These are phyloP conservation scores for Pseudopyrenochaeta lycopersici DNA, from an alignment of 2,329 filamentous ascomycete genomes.

Conservation along the genomic window DNA sequence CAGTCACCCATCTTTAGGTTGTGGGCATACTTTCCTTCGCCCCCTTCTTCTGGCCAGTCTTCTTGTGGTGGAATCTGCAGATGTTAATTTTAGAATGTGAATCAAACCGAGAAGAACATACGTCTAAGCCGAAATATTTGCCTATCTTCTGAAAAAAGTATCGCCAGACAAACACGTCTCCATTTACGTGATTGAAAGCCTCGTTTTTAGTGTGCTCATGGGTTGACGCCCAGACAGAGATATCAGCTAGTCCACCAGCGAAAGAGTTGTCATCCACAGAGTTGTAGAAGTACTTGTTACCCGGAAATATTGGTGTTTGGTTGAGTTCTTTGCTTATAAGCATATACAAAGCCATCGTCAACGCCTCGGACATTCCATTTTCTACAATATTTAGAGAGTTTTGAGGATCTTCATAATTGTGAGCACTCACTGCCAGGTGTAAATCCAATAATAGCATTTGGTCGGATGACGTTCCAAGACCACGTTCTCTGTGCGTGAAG, in stretches of 20 bases:
- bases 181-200: conserved; percentile 4
- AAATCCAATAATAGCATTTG: conserved; percentile 2
- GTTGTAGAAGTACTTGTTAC: conserved; percentile 5
- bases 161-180: conserved; percentile 1
- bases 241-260: not conserved
- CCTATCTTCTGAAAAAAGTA: not conserved
- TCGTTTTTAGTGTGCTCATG: conserved; percentile 1
- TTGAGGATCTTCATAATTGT: not conserved
- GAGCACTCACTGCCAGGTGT: not conserved
- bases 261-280: not conserved
- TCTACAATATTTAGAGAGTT: not conserved
- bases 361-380: conserved; percentile 5
- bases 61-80: not conserved
- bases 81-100: not conserved
- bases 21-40: not conserved
- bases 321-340: not conserved
- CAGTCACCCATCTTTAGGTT: not conserved
- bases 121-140: not conserved
- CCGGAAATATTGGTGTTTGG: not conserved
- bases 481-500: not conserved
- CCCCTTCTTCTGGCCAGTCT: not conserved
- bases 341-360: conserved; percentile 3
- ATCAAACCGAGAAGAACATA: not conserved
- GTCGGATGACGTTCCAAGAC: conserved; percentile 1
- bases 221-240: conserved; percentile 1